Base-by-base conservation (phyloP, 2,329 filamentous ascomycete genomes). In the Zymoseptoria passerinii region DNA sequence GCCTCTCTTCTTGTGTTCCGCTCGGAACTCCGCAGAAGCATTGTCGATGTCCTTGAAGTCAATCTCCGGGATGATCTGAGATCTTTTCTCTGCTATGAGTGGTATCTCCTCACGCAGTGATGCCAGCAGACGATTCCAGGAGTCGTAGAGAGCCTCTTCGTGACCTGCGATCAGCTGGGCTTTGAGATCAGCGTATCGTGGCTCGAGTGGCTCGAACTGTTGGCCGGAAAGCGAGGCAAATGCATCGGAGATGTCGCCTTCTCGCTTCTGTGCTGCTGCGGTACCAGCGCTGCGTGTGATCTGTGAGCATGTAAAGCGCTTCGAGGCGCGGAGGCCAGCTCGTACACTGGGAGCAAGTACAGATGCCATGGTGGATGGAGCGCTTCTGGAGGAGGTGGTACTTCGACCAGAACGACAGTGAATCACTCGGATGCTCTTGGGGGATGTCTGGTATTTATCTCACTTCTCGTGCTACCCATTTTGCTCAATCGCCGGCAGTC, bases 1-100 rank as follows among this genome's bases (percentile, higher is more conserved):
- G 18, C 78, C 78, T 35, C 85, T 81, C 66, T 84, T 83, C 65
- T 79, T 79, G 54, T 86, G 76, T 66, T 82, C 80, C 52, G 75
- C 74, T 55, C 75, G 77, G 69, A 88, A 88, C 1, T 78, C 74
- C 23, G 79, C 74, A 2, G 81, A 78, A 54, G 80, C 77, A 56
- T 76, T 60, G 28, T 68, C 66, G 49, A 80, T 69, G 50, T 79
- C 76, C 28, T 73, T 72, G 68, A 76, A 80, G 55, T 78, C 66
- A 44, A 80, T 79, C 58, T 77, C 72, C 0, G 78, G 78, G 16
- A 80, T 72, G 50, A 75, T 67, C 16, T 70, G 72, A 9, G 75
- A 73, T 9, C 76, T 74, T 13, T 71, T 68, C 59, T 74, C 71
- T 13, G 72, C 70, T 29, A 80, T 78, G 44, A 73, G 66, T 48